Conservation (phyloP, 495 filamentous ascomycete genomes). For the Margaritispora aquatica region DNA sequence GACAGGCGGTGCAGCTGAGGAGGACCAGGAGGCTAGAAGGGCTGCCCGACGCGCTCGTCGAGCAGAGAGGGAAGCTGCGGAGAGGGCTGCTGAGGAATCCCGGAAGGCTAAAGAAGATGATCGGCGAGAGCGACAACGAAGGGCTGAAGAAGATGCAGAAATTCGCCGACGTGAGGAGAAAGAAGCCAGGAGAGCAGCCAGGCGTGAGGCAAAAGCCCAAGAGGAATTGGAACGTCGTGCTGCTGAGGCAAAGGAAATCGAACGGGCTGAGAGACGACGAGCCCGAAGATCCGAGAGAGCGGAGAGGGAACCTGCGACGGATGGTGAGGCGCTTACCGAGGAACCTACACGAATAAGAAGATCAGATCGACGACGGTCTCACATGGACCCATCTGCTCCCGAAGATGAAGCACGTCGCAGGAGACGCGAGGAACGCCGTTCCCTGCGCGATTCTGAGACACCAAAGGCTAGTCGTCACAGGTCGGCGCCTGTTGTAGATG, state of each 20-base stretch:
- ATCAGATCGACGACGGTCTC: constrained; percentile 21
- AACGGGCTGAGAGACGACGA: constrained; percentile 22
- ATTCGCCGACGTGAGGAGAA: constrained; percentile 41
- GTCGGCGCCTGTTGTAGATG: constrained; percentile 33
- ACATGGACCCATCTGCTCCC: constrained; percentile 24
- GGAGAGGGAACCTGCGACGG: constrained; percentile 15
- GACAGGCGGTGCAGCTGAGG: constrained; percentile 30
- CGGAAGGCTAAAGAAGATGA: constrained; percentile 38
- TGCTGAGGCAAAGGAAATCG: constrained; percentile 25
- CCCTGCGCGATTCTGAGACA: constrained; percentile 24
- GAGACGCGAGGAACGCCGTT: constrained; percentile 39
- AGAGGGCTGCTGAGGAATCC: constrained; percentile 44
- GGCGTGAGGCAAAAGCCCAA: constrained; percentile 33
- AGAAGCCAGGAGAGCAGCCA: constrained; percentile 39
- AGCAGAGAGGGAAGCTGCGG: constrained; percentile 30
- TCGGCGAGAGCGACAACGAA: constrained; percentile 24
- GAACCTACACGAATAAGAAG: constrained; percentile 10
- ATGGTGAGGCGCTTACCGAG: constrained; percentile 16
- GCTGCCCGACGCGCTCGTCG: constrained; percentile 43
- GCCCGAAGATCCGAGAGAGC: constrained; percentile 14
- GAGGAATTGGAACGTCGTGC: constrained; percentile 25
- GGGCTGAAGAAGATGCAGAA: constrained; percentile 32
- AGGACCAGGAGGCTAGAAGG: constrained; percentile 47
- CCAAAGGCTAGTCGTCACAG: constrained; percentile 27
- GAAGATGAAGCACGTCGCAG: constrained; percentile 47